Evolutionary conservation across 306 rosid genomes (phyloP).

Genomic region (Ochetophila trinervis): DNA sequence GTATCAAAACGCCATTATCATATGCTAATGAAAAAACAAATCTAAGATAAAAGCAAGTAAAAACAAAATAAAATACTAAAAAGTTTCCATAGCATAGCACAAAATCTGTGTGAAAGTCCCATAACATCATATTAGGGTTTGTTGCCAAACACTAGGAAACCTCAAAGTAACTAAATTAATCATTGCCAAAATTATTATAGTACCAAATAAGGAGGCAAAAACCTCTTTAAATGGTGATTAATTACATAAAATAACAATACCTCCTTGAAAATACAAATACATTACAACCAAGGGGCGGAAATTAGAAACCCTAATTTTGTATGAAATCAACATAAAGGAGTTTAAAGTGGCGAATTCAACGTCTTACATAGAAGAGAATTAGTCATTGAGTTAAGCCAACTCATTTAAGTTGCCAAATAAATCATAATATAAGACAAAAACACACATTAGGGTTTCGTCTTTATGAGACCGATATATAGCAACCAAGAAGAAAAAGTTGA

Average conservation of each 20-base stretch:
- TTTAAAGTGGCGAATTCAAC: slow-evolving; percentile 24
- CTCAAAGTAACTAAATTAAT: slow-evolving; percentile 13
- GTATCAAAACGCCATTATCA: slow-evolving; percentile 21
- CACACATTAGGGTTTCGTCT: slow-evolving; percentile 57
- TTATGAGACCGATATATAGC: slow-evolving; percentile 12
- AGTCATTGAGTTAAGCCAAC: slow-evolving; percentile 17
- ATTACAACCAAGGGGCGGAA: neutral
- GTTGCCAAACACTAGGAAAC: slow-evolving; percentile 26
- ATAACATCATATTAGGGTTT: slow-evolving; percentile 43
- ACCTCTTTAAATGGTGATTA: slow-evolving; percentile 20
- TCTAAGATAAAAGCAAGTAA: neutral
- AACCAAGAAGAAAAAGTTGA: slow-evolving; percentile 4
- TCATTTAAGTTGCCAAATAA: slow-evolving; percentile 20
- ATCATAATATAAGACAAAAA: slow-evolving; percentile 10
- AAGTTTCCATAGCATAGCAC: slow-evolving; percentile 12
- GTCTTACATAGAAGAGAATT: slow-evolving; percentile 15
- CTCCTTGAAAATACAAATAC: slow-evolving; percentile 17
- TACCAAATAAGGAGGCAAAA: slow-evolving; percentile 7
- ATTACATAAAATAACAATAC: slow-evolving; percentile 53
- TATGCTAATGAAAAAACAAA: slow-evolving; percentile 10
- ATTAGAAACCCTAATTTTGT: slow-evolving; percentile 62
- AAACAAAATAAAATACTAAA: slow-evolving; percentile 7
- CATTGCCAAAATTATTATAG: slow-evolving; percentile 19
- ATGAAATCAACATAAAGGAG: slow-evolving; percentile 19
- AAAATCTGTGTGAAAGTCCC: slow-evolving; percentile 30